These are phyloP conservation scores for Candida argentea DNA, from an alignment of 805 yeast species.

Conservation along the genomic window DNA sequence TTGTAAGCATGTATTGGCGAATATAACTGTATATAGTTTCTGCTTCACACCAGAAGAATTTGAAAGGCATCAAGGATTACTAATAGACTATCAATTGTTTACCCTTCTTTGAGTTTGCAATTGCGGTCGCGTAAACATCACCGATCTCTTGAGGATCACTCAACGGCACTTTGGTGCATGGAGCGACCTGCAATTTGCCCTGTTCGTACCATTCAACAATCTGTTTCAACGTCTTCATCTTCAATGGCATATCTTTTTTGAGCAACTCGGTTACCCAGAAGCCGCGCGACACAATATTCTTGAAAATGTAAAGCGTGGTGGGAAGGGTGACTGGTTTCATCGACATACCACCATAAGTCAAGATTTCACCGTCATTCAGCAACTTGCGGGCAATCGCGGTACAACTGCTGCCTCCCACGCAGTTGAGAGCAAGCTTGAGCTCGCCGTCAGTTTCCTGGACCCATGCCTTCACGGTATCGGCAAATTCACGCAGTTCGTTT, in stretches of 20 bases:
- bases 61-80: slow-evolving; percentile 7
- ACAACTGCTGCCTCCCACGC: slow-evolving; percentile 87
- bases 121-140: slow-evolving; percentile 19
- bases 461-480: slow-evolving; percentile 46
- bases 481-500: slow-evolving; percentile 58
- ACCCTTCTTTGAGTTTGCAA: slow-evolving; percentile 24
- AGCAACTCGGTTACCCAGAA: slow-evolving; percentile 76
- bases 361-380: slow-evolving; percentile 60
- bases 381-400: slow-evolving; percentile 78
- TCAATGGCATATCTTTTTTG: slow-evolving; percentile 25
- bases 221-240: slow-evolving; percentile 24
- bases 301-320: slow-evolving; percentile 81
- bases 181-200: slow-evolving; percentile 28
- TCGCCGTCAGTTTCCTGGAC: slow-evolving; percentile 37
- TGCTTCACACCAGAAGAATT: slow-evolving; percentile 1
- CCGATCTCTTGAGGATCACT: slow-evolving; percentile 15
- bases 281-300: slow-evolving; percentile 76
- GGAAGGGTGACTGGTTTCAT: slow-evolving; percentile 90
- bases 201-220: slow-evolving; percentile 33
- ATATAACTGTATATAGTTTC: not conserved
- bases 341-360: slow-evolving; percentile 97
- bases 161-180: slow-evolving; percentile 20
- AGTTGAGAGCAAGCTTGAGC: slow-evolving; percentile 75
- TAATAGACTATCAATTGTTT: slow-evolving; percentile 33
- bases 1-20: no score